Evolutionary conservation across 371 early-diverging fungal genomes (phyloP).

Genomic region (Zychaea mexicana): DNA sequence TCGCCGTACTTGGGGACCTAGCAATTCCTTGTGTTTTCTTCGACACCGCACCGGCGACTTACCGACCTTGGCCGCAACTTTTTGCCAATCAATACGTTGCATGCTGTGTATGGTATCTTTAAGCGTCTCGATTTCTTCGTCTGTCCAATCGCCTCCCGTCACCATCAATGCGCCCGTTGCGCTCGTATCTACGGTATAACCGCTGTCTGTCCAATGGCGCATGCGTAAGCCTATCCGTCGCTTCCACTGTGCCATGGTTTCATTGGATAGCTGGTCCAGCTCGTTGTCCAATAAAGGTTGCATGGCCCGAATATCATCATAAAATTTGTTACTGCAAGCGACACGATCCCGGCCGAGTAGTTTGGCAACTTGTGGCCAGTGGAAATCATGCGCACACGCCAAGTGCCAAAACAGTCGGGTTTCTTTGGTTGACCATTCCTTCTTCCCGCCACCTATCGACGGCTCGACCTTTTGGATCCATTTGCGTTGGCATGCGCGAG

Average conservation of each 20-base stretch:
- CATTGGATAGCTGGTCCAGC: slow-evolving; percentile 5
- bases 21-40: slow-evolving; percentile 12
- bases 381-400: slow-evolving; percentile 11
- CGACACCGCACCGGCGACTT: slow-evolving; percentile 24
- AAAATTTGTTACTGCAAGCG: slow-evolving; percentile 23
- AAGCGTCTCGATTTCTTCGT: slow-evolving; percentile 14
- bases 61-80: slow-evolving; percentile 17
- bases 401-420: slow-evolving; percentile 34
- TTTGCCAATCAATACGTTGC: slow-evolving; percentile 20
- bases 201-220: slow-evolving; percentile 15
- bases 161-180: neutral
- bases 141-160: slow-evolving; percentile 19
- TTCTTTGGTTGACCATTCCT: slow-evolving; percentile 29
- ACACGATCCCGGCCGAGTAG: slow-evolving; percentile 24
- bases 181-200: neutral
- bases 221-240: slow-evolving; percentile 22
- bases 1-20: neutral
- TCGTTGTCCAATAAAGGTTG: slow-evolving; percentile 14
- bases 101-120: slow-evolving; percentile 1
- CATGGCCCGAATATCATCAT: slow-evolving; percentile 19
- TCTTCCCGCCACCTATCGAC: slow-evolving; percentile 6
- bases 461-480: slow-evolving; percentile 39
- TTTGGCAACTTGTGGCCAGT: slow-evolving; percentile 20
- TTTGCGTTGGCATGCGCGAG: slow-evolving; percentile 19
- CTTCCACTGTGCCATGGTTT: slow-evolving; percentile 26